phyloP scores from a whole-genome alignment of 352 stramenopile genomes.

The Phytophthora idaei region DNA sequence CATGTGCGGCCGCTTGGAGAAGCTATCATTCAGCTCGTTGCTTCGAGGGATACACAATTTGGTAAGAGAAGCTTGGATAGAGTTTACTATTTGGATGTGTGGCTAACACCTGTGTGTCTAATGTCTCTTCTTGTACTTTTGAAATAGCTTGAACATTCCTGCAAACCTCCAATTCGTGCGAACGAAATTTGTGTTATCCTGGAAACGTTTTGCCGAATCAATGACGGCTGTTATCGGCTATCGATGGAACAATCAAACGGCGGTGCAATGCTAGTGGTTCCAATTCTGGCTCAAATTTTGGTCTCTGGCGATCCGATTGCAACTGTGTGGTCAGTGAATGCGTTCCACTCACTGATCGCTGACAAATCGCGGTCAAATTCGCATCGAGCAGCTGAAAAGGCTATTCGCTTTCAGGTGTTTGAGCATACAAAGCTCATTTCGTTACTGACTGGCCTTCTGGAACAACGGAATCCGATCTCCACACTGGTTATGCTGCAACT shows the following conservation, averaged over 20 bases:
- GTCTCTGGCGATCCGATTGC: conserved; percentile 57
- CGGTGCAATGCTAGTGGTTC: conserved; percentile 45
- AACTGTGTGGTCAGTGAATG: conserved; percentile 64
- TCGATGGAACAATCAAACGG: conserved; percentile 53
- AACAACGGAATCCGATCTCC: conserved; percentile 51
- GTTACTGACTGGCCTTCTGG: conserved; percentile 55
- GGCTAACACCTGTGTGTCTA: neutral
- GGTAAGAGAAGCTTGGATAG: conserved; percentile 41
- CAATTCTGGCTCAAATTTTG: conserved; percentile 52
- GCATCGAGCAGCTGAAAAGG: conserved; percentile 58
- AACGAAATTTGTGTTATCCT: conserved; percentile 75
- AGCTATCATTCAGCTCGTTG: conserved; percentile 61
- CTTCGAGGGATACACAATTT: conserved; percentile 63
- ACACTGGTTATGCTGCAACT: conserved; percentile 68
- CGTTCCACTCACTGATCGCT: conserved; percentile 64
- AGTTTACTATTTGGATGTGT: neutral
- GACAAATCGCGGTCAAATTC: conserved; percentile 51
- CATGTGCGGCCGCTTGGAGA: conserved; percentile 52
- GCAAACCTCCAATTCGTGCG: conserved; percentile 63
- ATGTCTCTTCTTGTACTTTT: conserved; percentile 1
- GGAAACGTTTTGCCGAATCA: conserved; percentile 74
- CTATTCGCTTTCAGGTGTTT: conserved; percentile 62
- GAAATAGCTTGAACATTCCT: conserved; percentile 63
- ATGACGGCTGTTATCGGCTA: conserved; percentile 74
- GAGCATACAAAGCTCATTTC: conserved; percentile 71